A percentile compares a stretch with the other conserved stretches of the same genome.
These are phyloP conservation scores for Hypoxylon sp. DNA, from an alignment of 2,329 filamentous ascomycete genomes.

Conservation along the genomic window DNA sequence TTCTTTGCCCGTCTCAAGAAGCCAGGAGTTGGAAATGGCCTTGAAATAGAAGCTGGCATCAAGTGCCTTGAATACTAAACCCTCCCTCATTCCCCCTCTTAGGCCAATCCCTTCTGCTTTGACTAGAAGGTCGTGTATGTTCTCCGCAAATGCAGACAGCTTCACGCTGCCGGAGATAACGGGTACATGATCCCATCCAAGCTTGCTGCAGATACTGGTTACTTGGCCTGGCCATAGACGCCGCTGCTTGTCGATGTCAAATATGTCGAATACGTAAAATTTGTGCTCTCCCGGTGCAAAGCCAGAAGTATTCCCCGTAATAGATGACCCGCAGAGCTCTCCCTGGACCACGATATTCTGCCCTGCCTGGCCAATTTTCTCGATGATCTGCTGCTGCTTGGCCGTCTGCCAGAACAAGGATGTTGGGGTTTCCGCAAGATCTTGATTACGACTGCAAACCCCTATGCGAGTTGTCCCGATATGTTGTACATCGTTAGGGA, in stretches of 20 bases:
- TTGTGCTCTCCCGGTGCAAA: slow-evolving; percentile 44
- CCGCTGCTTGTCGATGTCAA: slow-evolving; percentile 39
- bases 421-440: not conserved
- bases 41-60: slow-evolving; percentile 8
- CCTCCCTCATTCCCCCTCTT: slow-evolving; percentile 9
- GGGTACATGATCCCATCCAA: slow-evolving; percentile 40
- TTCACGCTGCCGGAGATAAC: slow-evolving; percentile 16
- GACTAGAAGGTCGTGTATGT: not conserved
- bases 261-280: slow-evolving; percentile 48
- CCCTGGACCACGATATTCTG: slow-evolving; percentile 6
- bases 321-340: slow-evolving; percentile 6
- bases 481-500: not conserved
- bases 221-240: slow-evolving; percentile 17
- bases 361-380: slow-evolving; percentile 5
- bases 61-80: slow-evolving; percentile 4
- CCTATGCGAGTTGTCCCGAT: slow-evolving; percentile 2
- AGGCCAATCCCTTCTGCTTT: slow-evolving; percentile 2
- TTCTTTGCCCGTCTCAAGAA: slow-evolving; percentile 2
- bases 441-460: not conserved
- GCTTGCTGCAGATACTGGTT: slow-evolving; percentile 22
- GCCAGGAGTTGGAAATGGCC: slow-evolving; percentile 10
- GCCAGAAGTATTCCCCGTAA: slow-evolving; percentile 49
- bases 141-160: slow-evolving; percentile 1
- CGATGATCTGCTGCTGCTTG: slow-evolving; percentile 7
- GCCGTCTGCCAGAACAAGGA: slow-evolving; percentile 1